phyloP scores from a whole-genome alignment of 805 yeast species.

The Ogataea zsoltii region DNA sequence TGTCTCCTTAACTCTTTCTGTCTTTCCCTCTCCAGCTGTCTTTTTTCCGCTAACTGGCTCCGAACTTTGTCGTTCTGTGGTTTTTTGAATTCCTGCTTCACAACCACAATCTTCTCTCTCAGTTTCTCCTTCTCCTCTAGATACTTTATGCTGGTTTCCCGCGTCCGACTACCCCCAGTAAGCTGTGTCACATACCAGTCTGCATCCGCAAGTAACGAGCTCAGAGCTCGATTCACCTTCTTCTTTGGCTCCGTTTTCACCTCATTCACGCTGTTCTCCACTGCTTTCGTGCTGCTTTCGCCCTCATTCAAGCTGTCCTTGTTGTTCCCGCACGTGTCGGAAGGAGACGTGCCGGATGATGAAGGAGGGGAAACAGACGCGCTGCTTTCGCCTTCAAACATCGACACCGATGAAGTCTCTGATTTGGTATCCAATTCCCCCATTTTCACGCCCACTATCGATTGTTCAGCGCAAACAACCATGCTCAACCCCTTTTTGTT shows the following conservation, averaged over 20 bases:
- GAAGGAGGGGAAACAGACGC: constrained; percentile 8
- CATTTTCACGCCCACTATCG: not conserved
- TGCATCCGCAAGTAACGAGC: constrained; percentile 24
- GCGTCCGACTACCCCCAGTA: constrained; percentile 7
- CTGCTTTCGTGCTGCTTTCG: too few relatives aligned
- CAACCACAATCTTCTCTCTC: constrained; percentile 2
- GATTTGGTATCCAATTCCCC: constrained; percentile 12
- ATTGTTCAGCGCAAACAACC: not conserved
- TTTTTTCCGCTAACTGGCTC: too few relatives aligned
- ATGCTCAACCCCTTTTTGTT: too few relatives aligned
- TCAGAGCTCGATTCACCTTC: constrained; percentile 9
- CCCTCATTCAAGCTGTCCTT: not conserved
- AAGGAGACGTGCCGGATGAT: constrained; percentile 10
- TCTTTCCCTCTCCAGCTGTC: constrained; percentile 5
- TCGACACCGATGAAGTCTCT: constrained; percentile 11
- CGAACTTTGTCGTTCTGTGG: too few relatives aligned
- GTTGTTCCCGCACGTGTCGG: constrained; percentile 7
- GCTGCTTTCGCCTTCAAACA: constrained; percentile 12
- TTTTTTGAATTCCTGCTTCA: not conserved
- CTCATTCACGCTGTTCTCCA: constrained; percentile 4
- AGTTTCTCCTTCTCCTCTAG: constrained; percentile 12
- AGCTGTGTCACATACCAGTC: constrained; percentile 30
- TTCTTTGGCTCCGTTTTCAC: not conserved
- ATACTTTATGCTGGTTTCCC: constrained; percentile 17
- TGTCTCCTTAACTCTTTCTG: too few relatives aligned